phyloP scores from a whole-genome alignment of 345 rosid species.

The Hypericum perforatum region DNA sequence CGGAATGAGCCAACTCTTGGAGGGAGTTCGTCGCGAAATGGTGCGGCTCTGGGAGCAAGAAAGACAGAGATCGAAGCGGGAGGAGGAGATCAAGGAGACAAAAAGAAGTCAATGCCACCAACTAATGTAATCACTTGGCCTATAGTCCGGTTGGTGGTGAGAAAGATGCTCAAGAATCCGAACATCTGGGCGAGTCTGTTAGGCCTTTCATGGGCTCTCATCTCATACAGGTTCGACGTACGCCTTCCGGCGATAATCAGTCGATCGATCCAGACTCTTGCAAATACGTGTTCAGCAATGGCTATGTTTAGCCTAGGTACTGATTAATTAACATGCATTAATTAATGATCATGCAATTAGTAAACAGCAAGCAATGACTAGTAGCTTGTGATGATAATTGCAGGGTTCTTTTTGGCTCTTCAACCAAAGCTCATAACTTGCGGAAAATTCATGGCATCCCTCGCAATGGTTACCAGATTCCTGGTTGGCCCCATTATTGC shows the following conservation, averaged over 20 bases:
- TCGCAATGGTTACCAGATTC: conserved; percentile 61
- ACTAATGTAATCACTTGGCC: too few relatives aligned
- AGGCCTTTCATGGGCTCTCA: conserved; percentile 47
- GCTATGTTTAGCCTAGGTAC: conserved; percentile 86
- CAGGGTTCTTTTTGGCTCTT: conserved; percentile 76
- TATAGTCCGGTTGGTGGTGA: too few relatives aligned
- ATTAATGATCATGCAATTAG: background rate
- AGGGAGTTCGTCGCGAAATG: too few relatives aligned
- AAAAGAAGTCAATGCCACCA: too few relatives aligned
- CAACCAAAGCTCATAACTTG: conserved; percentile 68
- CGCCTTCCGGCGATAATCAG: conserved; percentile 17
- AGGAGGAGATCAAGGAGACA: too few relatives aligned
- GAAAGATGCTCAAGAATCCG: conserved; percentile 51
- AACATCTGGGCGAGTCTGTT: conserved; percentile 44
- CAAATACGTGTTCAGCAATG: conserved; percentile 81
- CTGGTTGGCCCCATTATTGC: conserved; percentile 50
- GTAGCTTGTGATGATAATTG: background rate
- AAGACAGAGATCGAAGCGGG: too few relatives aligned
- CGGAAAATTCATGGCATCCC: conserved; percentile 46
- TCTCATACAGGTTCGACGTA: conserved; percentile 37
- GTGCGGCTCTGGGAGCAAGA: too few relatives aligned
- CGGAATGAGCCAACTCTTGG: too few relatives aligned
- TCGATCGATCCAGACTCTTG: conserved; percentile 66
- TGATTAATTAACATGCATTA: background rate
- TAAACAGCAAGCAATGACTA: background rate